Evolutionary conservation across 2,329 filamentous ascomycete genomes (phyloP).

Genomic region (Epichloe uncinata): DNA sequence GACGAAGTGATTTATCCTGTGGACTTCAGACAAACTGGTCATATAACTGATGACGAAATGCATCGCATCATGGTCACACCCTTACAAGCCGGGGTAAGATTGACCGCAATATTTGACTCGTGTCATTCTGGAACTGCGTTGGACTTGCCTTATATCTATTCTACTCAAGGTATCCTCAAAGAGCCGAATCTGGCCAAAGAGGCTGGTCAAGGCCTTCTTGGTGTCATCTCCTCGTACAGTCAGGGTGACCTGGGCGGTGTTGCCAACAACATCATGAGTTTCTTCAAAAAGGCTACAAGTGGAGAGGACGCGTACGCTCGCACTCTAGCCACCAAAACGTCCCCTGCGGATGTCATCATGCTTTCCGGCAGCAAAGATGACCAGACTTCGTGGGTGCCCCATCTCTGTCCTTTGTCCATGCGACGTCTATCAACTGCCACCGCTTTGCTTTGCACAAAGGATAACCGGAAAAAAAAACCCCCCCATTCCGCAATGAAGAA

Average conservation of each 20-base stretch:
- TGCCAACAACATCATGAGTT: slow-evolving; percentile 62
- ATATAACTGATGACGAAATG: slow-evolving; percentile 77
- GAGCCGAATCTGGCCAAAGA: slow-evolving; percentile 56
- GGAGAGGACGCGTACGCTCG: slow-evolving; percentile 74
- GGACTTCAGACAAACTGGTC: slow-evolving; percentile 65
- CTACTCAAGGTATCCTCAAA: slow-evolving; percentile 54
- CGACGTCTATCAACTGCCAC: background rate
- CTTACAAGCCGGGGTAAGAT: slow-evolving; percentile 39
- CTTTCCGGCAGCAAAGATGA: slow-evolving; percentile 94
- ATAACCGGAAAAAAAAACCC: background rate
- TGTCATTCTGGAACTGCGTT: slow-evolving; percentile 55
- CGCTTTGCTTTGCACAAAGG: background rate
- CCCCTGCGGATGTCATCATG: slow-evolving; percentile 91
- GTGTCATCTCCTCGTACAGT: slow-evolving; percentile 45
- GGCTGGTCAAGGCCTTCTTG: slow-evolving; percentile 49
- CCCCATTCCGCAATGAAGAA: background rate
- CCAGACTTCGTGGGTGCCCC: slow-evolving; percentile 68
- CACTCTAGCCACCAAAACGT: slow-evolving; percentile 78
- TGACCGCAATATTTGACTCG: slow-evolving; percentile 52
- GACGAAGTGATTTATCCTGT: slow-evolving; percentile 78
- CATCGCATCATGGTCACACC: slow-evolving; percentile 57
- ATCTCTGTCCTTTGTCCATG: slow-evolving; percentile 4
- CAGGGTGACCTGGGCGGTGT: slow-evolving; percentile 72
- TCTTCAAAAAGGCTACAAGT: slow-evolving; percentile 79
- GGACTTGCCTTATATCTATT: slow-evolving; percentile 56